Base-by-base conservation (phyloP, 768 basidiomycete species). In the Zangia roseola region DNA sequence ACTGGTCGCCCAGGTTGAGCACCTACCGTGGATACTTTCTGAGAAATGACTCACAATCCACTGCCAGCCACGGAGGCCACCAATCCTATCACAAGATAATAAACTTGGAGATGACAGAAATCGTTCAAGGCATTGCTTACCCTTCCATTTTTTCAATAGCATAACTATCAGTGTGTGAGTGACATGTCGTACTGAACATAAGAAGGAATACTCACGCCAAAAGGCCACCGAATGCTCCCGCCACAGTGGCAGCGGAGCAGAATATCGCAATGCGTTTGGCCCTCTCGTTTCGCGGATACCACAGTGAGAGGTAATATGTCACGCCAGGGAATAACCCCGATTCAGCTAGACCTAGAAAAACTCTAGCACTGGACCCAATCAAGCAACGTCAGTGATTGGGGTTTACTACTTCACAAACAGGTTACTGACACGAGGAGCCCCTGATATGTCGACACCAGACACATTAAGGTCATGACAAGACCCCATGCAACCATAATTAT, bases 261-360 rank as follows among this genome's bases (percentile, higher is more conserved):
- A 83, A 82, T 21, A 83, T 69, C 6, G 81, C 78, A 40, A 80
- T 71, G 28, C 81, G 75, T 47, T 68, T 64, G 5, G 77, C 79
- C 43, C 79, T 75, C 58, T 83, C 81, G 41, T 67, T 65, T 37
- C 76, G 67, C 16, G 77, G 71, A 58, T 86, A 78, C 80, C 80
- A 82, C 40, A 78, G 64, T 8, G 76, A 77, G 34, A 80, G 63
- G 38, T 66, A 69, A 49, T 71, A 75, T 4, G 68, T 64, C 43
- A 69, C 57, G 5, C 66, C 66, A 7, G 69, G 65, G 41, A 69
- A 64, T 19, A 72, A 51, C 31, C 77, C 75, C 30, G 69, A 71
- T 50, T 75, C 76, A 33, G 72, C 59, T 26, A 74, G 45, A 16
- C 75, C 75, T 13, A 75, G 65, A 52, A 74, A 69, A 34, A 69